Evolutionary conservation across 2,329 filamentous ascomycete species (phyloP), one percentile per base, ranked within the genome.

Genomic region (Colletotrichum nymphaeae): DNA sequence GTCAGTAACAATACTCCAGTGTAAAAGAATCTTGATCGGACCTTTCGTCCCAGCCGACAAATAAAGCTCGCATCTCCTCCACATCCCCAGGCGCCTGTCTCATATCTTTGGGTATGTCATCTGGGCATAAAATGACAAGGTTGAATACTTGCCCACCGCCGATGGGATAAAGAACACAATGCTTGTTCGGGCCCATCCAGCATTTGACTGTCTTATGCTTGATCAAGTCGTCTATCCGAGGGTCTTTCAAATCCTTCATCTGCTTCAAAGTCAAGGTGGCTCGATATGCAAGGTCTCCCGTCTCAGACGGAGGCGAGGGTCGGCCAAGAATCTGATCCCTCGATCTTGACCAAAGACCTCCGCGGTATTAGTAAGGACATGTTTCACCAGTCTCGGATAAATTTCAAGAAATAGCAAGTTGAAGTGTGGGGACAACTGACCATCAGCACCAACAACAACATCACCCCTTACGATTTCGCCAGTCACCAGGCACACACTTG

Each of bases 41-140:
- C 70, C 28, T 73, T 32, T 66, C 60, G n/a, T 73, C 67, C 70
- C 70, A 73, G 4, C 70, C 60, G 2, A 46, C 32, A 26, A 60
- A 73, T 30, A 32, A 56, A 16, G 55, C 46, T 7, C 56, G 65
- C 70, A 73, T 73, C 56, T 73, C 67, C 11, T 32, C 55, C 28
- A 73, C 24, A 14, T 70, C 60, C 6, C 70, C 67, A 11, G 16
- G 24, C 24, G 49, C 16, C 14, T 28, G 16, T n/a, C 19, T n/a
- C 24, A 53, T 12, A n/a, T 30, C 24, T 53, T 22, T 14, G 1
- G 7, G 12, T 24, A 70, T 49, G 19, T 70, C 7, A 4, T 70
- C 60, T 16, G 53, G 67, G 0, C 46, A 55, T 0, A 70, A 2
- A 14, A 73, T 22, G 8, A 70, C 60, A 8, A 73, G 56, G 7